Base-by-base conservation (phyloP, 106 monocot genomes). In the Dioscorea alata region DNA sequence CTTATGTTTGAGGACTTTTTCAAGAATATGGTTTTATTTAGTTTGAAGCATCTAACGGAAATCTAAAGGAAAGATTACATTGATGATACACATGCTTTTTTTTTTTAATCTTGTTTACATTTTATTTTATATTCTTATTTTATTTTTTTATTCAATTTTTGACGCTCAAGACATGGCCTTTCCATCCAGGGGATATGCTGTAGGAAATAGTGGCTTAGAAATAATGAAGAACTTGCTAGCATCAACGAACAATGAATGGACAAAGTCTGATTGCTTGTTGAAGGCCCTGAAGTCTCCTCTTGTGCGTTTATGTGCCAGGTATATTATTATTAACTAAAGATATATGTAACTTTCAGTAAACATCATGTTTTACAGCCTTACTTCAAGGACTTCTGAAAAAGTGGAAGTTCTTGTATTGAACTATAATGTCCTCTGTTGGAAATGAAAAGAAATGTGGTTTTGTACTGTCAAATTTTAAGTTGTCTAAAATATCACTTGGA, bases 241-340 rank as follows among this genome's bases (percentile, higher is more conserved):
- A 70, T 83, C 74, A 61, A 19, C 68, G 4, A 68, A 73, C 31
- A 83, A 64, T 50, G 81, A 88, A 35, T 88, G 92, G 92, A 61
- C 50, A 15, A 85, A 85, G 28, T 81, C 77, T 72, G 85, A 79
- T 62, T 34, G 60, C 7, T 65, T 92, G 50, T 62, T 74, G 65
- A 34, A 80, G 65, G 76, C 71, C 62, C 74, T 92, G 50, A 80
- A 74, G 69, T 71, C 73, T 64, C 77, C 80, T 74, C 77, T 88
- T 12, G 83, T 86, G 84, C 87, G 91, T 53, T 78, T 92, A 58
- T 92, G 91, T 80, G 82, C 82, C 52, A 91, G 91, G 91, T 88
- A 74, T 66, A 33, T 28, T 61, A 61, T n/a, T n/a, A 20, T 20
- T 61, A 61, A 28, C 23, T 23, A 42, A 42, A 42, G 42, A 42